Conservation (phyloP, 139 green algal species). For the Chlamydomonas sphaeroides region DNA sequence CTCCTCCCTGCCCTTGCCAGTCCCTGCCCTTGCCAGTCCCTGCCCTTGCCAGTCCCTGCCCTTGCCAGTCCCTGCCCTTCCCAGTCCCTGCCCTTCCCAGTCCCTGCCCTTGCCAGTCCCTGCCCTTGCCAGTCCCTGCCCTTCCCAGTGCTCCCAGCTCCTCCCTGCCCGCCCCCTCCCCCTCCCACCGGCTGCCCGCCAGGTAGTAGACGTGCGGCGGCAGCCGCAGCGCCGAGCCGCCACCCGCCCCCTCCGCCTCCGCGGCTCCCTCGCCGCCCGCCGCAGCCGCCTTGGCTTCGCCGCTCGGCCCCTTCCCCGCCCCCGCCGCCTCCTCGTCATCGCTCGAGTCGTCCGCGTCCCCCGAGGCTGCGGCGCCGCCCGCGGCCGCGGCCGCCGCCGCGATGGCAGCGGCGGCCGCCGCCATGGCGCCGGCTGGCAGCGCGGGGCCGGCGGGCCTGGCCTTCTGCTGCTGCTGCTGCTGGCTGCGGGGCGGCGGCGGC, state of each 20-base stretch:
- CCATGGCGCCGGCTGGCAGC: too few species aligned
- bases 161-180: neutral
- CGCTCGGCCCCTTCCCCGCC: neutral
- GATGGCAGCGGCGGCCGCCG: too few species aligned
- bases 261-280: neutral
- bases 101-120: too few species aligned
- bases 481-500: neutral
- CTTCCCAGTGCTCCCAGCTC: too few species aligned
- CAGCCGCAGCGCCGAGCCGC: conserved; percentile 47
- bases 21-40: too few species aligned
- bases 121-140: too few species aligned
- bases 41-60: too few species aligned
- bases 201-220: conserved; percentile 60
- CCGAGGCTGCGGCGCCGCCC: neutral
- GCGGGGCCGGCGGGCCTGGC: neutral
- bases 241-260: neutral
- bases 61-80: too few species aligned
- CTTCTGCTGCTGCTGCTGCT: neutral
- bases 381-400: neutral
- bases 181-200: conserved; percentile 20
- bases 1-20: too few species aligned
- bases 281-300: conserved; percentile 1
- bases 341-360: neutral
- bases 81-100: too few species aligned
- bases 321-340: neutral